Base-by-base conservation (phyloP, 225 moss, liverwort and hornwort genomes). In the Bryum argenteum region DNA sequence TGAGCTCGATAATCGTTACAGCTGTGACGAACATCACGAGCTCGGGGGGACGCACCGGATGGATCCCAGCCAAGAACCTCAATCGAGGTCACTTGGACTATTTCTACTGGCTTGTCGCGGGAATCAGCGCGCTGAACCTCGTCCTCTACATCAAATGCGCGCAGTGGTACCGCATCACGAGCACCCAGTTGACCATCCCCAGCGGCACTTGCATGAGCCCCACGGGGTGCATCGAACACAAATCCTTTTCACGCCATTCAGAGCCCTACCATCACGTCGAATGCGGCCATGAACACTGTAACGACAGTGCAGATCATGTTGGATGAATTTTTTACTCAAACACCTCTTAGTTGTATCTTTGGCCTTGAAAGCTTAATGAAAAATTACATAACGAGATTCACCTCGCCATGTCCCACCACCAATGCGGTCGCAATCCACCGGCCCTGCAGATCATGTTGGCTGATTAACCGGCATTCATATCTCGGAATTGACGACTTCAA, bases 1-100 rank as follows among this genome's bases (percentile, higher is more conserved):
- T 90, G 26, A 92, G 94, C 75, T 87, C 88, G 15, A 81, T 85
- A 14, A 28, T 95, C 13, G 85, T 95, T 20, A 80, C 84, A 2
- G 61, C 66, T 0, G 81, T 92, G 43, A 86, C 85, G 9, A 71
- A 54, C 52, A 56, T 82, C 53, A 85, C 88, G 14, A 88, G 76
- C 73, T 79, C 79, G 9, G 91, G 79, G 16, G 63, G 76, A 14
- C 28, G 63, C 16, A 69, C 75, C 1, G 92, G 89, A 12, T 95
- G 93, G 95, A 92, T 95, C 66, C 87, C 83, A 0, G 73, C 89
- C 12, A 82, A 83, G 59, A 91, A 93, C 63, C 77, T 96, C 19
- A 93, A 96, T 76, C 77, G 69, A 9, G 91, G 91, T 2, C 89
- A 90, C 65, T 63, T 96, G 47, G 93, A 93, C 71, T 81, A 89